These are phyloP conservation scores for Boletus rubropictus DNA, from an alignment of 768 basidiomycete genomes.

Conservation along the genomic window DNA sequence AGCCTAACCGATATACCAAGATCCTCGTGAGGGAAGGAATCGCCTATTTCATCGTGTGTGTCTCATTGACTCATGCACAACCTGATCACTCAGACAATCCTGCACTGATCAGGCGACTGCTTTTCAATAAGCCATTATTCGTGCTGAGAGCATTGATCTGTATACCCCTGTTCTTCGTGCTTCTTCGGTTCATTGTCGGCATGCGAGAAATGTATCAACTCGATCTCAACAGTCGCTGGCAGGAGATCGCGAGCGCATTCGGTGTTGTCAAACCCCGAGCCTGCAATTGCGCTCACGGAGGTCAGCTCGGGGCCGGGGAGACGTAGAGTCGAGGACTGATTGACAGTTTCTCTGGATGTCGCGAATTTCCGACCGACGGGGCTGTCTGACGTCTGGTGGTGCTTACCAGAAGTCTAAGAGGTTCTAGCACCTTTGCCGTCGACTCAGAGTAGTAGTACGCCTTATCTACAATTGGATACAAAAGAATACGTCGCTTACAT, in stretches of 20 bases:
- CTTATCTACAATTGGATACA: too few relatives aligned
- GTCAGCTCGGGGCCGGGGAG: neutral
- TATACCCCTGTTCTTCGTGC: neutral
- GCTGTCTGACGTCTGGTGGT: too few relatives aligned
- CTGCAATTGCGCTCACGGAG: neutral
- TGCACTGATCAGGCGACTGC: neutral
- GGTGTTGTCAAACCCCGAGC: neutral
- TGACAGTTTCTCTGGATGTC: too few relatives aligned
- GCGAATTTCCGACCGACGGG: too few relatives aligned
- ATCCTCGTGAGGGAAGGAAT: neutral
- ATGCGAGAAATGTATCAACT: neutral
- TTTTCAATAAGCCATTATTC: neutral
- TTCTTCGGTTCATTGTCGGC: neutral
- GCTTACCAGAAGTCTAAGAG: too few relatives aligned
- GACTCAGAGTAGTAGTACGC: too few relatives aligned
- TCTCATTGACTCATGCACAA: neutral
- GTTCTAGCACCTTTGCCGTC: too few relatives aligned
- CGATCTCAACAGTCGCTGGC: neutral
- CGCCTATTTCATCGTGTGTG: neutral
- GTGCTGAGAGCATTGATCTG: too few relatives aligned
- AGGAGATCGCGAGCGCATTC: neutral
- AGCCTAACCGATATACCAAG: neutral
- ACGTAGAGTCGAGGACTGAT: neutral
- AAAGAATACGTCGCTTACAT: too few relatives aligned
- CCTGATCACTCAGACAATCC: neutral